Evolutionary conservation across 2,329 filamentous ascomycete species (phyloP).

Genomic region (Parafenestella ontariensis): DNA sequence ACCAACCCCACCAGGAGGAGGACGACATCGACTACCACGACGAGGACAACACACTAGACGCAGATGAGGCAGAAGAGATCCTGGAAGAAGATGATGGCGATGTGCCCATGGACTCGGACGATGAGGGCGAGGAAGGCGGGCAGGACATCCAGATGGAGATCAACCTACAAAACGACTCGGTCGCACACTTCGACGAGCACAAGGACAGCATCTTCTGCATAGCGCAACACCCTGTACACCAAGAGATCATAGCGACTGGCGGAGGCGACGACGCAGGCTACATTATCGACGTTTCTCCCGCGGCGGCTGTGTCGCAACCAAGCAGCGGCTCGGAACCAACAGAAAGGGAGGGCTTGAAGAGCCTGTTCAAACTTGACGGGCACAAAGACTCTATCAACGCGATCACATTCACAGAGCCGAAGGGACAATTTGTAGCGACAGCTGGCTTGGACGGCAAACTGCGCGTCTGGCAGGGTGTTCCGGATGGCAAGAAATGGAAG

Average conservation of each 20-base stretch:
- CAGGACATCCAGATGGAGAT: slow-evolving; percentile 70
- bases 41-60: slow-evolving; percentile 75
- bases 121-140: slow-evolving; percentile 61
- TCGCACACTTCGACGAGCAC: slow-evolving; percentile 89
- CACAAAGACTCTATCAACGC: slow-evolving; percentile 92
- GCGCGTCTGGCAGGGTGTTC: slow-evolving; percentile 68
- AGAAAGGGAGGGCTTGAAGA: slow-evolving; percentile 65
- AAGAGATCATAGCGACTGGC: slow-evolving; percentile 83
- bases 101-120: slow-evolving; percentile 80
- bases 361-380: slow-evolving; percentile 80
- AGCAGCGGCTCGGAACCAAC: slow-evolving; percentile 58
- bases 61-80: slow-evolving; percentile 80
- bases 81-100: slow-evolving; percentile 69
- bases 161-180: slow-evolving; percentile 86
- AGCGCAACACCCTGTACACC: slow-evolving; percentile 84
- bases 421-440: slow-evolving; percentile 83
- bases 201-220: slow-evolving; percentile 94
- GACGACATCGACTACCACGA: slow-evolving; percentile 59
- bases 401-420: slow-evolving; percentile 81
- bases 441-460: slow-evolving; percentile 87
- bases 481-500: slow-evolving; percentile 63
- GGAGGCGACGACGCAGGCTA: slow-evolving; percentile 87
- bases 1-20: slow-evolving; percentile 37
- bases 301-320: slow-evolving; percentile 69
- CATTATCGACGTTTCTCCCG: slow-evolving; percentile 78